A percentile compares a stretch with the other conserved stretches of the same genome.
Conservation (phyloP, 2,329 filamentous ascomycete species). For the Colletotrichum destructivum region DNA sequence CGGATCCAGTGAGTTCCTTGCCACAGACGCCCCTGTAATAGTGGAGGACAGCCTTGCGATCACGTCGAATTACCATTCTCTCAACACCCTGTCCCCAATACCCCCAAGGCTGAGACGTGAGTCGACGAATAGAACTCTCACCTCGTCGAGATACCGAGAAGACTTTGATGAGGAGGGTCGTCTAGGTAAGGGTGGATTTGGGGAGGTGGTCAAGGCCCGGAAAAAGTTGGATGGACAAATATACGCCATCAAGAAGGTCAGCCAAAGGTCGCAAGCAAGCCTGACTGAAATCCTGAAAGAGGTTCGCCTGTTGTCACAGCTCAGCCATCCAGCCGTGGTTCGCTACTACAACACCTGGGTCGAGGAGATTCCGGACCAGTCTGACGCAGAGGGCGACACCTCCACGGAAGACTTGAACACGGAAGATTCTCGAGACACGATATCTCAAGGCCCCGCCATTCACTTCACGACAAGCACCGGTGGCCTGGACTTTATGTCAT, state of each 20-base stretch:
- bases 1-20: constrained; percentile 75
- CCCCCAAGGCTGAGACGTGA: constrained; percentile 72
- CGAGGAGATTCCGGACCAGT: constrained; percentile 75
- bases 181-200: constrained; percentile 94
- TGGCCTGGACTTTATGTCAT: constrained; percentile 94
- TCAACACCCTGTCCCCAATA: constrained; percentile 60
- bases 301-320: constrained; percentile 89
- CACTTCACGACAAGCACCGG: constrained; percentile 81
- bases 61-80: constrained; percentile 58
- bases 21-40: constrained; percentile 74
- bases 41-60: constrained; percentile 60
- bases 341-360: constrained; percentile 97
- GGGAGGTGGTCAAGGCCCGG: constrained; percentile 94
- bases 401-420: constrained; percentile 61
- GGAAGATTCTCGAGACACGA: constrained; percentile 58
- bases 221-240: constrained; percentile 92
- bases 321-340: constrained; percentile 90
- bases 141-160: constrained; percentile 83
- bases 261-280: constrained; percentile 82
- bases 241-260: constrained; percentile 98
- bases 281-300: constrained; percentile 88
- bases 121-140: constrained; percentile 68
- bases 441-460: constrained; percentile 61
- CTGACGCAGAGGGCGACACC: constrained; percentile 71
- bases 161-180: constrained; percentile 94